These are phyloP conservation scores for Rhodotorula sp. DNA, from an alignment of 1,284 basidiomycete species.

Conservation along the genomic window DNA sequence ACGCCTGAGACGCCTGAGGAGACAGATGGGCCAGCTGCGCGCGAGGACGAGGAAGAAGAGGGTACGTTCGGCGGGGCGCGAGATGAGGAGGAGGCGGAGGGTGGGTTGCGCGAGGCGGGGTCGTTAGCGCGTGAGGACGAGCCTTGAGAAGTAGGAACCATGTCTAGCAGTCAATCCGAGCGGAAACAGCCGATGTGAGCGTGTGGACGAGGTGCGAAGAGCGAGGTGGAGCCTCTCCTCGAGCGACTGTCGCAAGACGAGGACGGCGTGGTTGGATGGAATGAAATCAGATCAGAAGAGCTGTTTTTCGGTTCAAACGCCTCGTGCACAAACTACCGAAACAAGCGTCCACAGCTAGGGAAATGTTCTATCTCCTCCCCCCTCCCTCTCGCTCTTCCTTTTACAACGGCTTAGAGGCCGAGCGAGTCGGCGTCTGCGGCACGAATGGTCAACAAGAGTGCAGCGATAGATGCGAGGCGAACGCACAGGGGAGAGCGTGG, in stretches of 20 bases:
- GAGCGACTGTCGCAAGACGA: no score
- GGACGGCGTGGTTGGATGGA: no score
- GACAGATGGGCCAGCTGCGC: background rate
- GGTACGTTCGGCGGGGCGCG: no score
- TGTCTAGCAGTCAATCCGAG: no score
- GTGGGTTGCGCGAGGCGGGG: background rate
- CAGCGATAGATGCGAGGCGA: background rate
- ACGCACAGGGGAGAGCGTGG: conserved; percentile 63
- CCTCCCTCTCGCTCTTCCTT: background rate
- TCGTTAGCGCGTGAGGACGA: no score
- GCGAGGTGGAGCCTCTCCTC: background rate
- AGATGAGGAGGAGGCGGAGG: background rate
- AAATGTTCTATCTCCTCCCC: background rate
- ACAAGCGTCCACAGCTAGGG: background rate
- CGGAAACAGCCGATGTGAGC: no score
- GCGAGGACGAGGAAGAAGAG: background rate
- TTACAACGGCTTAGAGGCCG: conserved; percentile 27
- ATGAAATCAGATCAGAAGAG: no score
- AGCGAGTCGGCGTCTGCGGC: conserved; percentile 37
- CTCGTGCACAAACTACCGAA: background rate
- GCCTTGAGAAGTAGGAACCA: no score
- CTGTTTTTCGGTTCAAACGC: background rate
- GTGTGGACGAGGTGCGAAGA: no score
- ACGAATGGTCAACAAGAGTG: background rate
- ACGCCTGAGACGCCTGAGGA: background rate